Percentiles rank a stretch among this genome's conserved stretches.
Evolutionary conservation across 371 early-diverging fungal genomes (phyloP).

Genomic region (Circinella minor): DNA sequence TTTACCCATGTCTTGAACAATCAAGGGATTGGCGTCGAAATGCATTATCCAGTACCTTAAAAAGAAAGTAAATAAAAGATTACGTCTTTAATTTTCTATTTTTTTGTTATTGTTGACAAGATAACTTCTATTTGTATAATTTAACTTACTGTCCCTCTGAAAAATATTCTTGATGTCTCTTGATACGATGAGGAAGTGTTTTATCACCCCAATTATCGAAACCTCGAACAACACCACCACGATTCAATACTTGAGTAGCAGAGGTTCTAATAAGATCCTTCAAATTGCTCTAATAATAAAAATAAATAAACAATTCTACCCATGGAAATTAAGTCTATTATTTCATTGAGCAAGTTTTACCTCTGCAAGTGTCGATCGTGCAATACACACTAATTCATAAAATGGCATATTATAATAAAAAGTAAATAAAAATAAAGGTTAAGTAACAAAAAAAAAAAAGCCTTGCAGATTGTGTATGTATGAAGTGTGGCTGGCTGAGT

Average conservation of each 20-base stretch:
- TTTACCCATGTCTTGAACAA: slow-evolving; percentile 64
- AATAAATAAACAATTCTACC: neutral
- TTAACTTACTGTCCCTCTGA: slow-evolving; percentile 64
- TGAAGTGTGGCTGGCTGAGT: too few species aligned
- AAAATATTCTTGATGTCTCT: slow-evolving; percentile 70
- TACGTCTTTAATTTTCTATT: neutral
- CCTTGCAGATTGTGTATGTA: too few species aligned
- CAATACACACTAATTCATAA: slow-evolving; percentile 74
- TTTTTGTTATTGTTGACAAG: neutral
- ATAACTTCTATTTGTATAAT: neutral
- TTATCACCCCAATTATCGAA: slow-evolving; percentile 72
- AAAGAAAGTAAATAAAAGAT: neutral
- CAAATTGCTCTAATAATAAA: slow-evolving; percentile 51
- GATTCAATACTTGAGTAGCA: slow-evolving; percentile 72
- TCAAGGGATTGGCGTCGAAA: slow-evolving; percentile 76
- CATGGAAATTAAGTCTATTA: too few species aligned
- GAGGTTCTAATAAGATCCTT: slow-evolving; percentile 70
- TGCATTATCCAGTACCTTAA: slow-evolving; percentile 76
- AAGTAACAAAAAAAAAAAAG: neutral
- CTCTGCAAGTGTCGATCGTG: slow-evolving; percentile 59
- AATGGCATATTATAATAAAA: slow-evolving; percentile 61
- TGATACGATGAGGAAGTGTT: slow-evolving; percentile 67
- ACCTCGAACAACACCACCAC: slow-evolving; percentile 80
- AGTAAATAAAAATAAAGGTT: neutral
- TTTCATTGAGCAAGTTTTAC: slow-evolving; percentile 29